Base-by-base conservation (phyloP, 1,284 basidiomycete genomes). In the Chiua sp. region DNA sequence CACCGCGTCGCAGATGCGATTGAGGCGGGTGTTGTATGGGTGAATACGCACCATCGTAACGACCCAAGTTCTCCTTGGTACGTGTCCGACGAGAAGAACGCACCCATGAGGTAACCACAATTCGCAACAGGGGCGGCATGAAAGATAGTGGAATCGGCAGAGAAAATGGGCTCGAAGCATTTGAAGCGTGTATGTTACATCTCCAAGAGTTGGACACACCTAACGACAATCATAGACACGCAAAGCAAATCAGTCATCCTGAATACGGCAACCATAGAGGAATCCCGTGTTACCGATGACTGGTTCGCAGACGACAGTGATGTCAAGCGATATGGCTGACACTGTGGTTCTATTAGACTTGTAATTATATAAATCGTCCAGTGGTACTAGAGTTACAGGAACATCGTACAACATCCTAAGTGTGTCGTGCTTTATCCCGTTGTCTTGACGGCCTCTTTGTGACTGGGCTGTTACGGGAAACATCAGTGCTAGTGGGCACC, bases 21-120 rank as follows among this genome's bases (percentile, higher is more conserved):
- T 32, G 81, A 93, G 67, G 80, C 88, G 23, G 92, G 93, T 5
- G 70, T 94, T 33, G 88, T 91, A 48, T 94, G 92, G 93, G 84
- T 94, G 47, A 94, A 94, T 70, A 90, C 89, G 0, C 91, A 94
- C 67, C 92, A 94, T 69, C 83, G 92, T 51, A 94, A 94, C 68
- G 92, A 94, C 69, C 93, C 93, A 12, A 91, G 88, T 63, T 93
- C 90, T 46, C 91, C 93, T 50, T 94, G 93, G 90, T 91, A 70
- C 52, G 84, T 75, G 18, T 26, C 47, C 32, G 49, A 58, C 16
- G 47, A 47, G 28, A 42, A 23, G 50, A 13, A 20, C 10, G 23
- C 53, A 7, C 32, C 30, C 15, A 33, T 57, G 47, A 22, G 11
- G 51, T 49, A 67, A 63, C 15, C 28, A 37, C 56, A 44, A 56